Evolutionary conservation across 1,284 basidiomycete genomes (phyloP).

Genomic region (Trametes sp.): DNA sequence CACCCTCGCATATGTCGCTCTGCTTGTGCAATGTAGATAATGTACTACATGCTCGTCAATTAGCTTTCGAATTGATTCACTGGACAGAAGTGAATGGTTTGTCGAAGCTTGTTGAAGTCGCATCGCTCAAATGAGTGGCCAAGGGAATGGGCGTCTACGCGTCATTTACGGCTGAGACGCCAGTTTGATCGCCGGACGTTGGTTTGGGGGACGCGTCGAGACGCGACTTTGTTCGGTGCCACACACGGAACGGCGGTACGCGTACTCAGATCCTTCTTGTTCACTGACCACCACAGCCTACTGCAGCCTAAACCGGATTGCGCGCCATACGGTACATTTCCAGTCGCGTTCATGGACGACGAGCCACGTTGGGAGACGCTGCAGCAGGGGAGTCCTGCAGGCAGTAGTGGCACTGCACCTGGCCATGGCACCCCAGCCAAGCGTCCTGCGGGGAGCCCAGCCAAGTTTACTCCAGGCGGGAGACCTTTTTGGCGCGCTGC

Average conservation of each 20-base stretch:
- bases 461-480: neutral
- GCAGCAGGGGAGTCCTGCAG: too few species aligned
- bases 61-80: too few species aligned
- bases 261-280: neutral
- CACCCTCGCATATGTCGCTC: neutral
- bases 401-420: too few species aligned
- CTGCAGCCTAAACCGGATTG: too few species aligned
- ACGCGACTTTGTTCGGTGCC: slow-evolving; percentile 1
- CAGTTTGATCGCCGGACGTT: slow-evolving; percentile 31
- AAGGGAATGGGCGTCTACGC: neutral
- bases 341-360: neutral
- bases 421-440: too few species aligned
- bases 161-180: slow-evolving; percentile 3
- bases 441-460: neutral
- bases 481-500: neutral
- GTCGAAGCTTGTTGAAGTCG: too few species aligned
- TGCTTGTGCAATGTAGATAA: neutral
- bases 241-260: neutral
- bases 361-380: neutral
- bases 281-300: neutral
- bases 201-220: slow-evolving; percentile 6
- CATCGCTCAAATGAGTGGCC: neutral
- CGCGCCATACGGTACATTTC: too few species aligned
- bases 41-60: neutral
- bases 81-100: too few species aligned